phyloP scores from a whole-genome alignment of 2,329 filamentous ascomycete genomes.

The Epichloe elymi region DNA sequence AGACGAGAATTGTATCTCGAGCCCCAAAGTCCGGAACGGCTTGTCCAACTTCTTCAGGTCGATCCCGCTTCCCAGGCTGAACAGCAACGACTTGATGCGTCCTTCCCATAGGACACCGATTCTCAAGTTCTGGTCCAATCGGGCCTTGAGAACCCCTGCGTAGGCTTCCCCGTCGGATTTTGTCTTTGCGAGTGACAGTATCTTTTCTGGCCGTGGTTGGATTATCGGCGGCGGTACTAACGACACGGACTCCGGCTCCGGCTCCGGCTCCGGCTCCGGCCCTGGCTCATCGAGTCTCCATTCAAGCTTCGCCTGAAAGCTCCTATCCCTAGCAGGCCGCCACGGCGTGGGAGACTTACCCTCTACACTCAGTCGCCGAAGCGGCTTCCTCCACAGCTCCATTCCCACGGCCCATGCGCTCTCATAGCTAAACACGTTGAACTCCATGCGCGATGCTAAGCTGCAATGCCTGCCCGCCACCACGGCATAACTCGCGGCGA shows the following conservation, averaged over 20 bases:
- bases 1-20: constrained; percentile 75
- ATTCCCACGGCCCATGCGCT: constrained; percentile 84
- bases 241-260: constrained; percentile 1
- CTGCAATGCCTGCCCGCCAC: constrained; percentile 72
- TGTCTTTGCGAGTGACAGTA: constrained; percentile 7
- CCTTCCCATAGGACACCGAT: constrained; percentile 89
- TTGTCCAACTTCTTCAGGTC: constrained; percentile 66
- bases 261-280: constrained; percentile 21
- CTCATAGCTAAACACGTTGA: constrained; percentile 98
- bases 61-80: constrained; percentile 78
- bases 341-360: constrained; percentile 13
- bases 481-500: constrained; percentile 85
- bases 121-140: constrained; percentile 76
- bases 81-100: constrained; percentile 78
- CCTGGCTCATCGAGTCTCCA: constrained; percentile 32
- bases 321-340: constrained; percentile 17
- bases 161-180: constrained; percentile 47
- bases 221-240: background rate
- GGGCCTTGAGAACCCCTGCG: constrained; percentile 78
- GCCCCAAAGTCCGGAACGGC: constrained; percentile 61
- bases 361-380: constrained; percentile 24
- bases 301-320: constrained; percentile 41
- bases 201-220: background rate
- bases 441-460: constrained; percentile 83
- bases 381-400: constrained; percentile 72